Percentiles rank a stretch among this genome's conserved stretches.
Evolutionary conservation across 2,329 filamentous ascomycete genomes (phyloP).

Genomic region (Aspergillus tanneri): DNA sequence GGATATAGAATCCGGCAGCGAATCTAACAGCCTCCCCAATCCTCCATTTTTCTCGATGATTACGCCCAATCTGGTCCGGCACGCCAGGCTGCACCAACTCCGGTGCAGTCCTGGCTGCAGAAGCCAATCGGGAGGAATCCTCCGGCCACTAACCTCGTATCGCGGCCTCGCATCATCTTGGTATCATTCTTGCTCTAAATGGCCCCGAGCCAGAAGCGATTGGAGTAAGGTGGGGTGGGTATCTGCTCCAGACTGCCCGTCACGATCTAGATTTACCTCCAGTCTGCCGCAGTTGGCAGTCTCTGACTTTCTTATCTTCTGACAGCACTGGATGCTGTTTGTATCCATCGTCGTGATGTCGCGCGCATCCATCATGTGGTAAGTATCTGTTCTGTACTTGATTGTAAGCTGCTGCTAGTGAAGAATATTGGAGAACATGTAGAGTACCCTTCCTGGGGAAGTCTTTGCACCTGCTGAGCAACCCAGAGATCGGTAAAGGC

Average conservation of each 20-base stretch:
- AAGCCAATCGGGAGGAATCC: not conserved
- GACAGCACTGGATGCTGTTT: not conserved
- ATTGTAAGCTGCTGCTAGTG: not conserved
- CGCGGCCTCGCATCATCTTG: not conserved
- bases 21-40: too few relatives aligned
- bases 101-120: not conserved
- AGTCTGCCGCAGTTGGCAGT: not conserved
- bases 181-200: not conserved
- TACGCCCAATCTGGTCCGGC: not conserved
- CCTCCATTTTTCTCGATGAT: not conserved
- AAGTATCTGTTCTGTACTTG: not conserved
- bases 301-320: not conserved
- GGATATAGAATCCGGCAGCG: too few relatives aligned
- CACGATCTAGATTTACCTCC: too few relatives aligned
- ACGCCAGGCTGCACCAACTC: not conserved
- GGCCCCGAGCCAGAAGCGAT: not conserved
- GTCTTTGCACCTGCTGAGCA: constrained; percentile 25
- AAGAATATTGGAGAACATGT: constrained; percentile 22
- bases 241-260: not conserved
- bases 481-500: constrained; percentile 30
- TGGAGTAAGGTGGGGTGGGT: not conserved
- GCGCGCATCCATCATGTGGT: not conserved
- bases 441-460: constrained; percentile 33
- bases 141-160: not conserved
- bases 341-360: not conserved